Percentiles rank a stretch among this genome's conserved stretches.
Evolutionary conservation across 176 grass and related monocot genomes (phyloP).

Genomic region (Carex cristatella): DNA sequence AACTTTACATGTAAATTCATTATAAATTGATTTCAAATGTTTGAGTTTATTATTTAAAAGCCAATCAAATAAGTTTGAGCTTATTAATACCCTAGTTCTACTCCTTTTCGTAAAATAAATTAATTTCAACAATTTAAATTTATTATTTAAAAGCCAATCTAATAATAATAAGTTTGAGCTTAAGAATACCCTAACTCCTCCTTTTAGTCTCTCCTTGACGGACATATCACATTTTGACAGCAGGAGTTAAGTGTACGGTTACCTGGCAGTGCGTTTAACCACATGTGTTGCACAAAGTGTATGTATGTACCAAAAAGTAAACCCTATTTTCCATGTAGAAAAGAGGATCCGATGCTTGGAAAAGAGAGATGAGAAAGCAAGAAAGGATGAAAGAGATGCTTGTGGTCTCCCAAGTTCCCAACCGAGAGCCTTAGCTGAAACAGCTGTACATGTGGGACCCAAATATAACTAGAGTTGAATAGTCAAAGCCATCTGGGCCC

Average conservation of each 20-base stretch:
- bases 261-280: not conserved
- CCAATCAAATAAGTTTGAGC: no score
- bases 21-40: no score
- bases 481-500: not conserved
- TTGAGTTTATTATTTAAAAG: no score
- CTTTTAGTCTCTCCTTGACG: not conserved
- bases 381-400: constrained; percentile 23
- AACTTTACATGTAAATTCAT: no score
- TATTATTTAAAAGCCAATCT: no score
- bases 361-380: constrained; percentile 10
- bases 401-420: constrained; percentile 28
- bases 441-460: not conserved
- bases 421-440: not conserved
- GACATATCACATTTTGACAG: not conserved
- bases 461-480: not conserved
- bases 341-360: constrained; percentile 24
- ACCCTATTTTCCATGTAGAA: constrained; percentile 2
- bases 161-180: no score
- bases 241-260: not conserved
- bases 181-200: not conserved
- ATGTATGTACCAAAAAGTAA: constrained; percentile 8
- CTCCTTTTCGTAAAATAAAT: no score
- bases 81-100: no score
- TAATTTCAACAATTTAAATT: no score
- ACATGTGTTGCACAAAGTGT: not conserved